A percentile compares a stretch with the other conserved stretches of the same genome.
Conservation (phyloP, 257 asterid genomes). For the Cordia subcordata region DNA sequence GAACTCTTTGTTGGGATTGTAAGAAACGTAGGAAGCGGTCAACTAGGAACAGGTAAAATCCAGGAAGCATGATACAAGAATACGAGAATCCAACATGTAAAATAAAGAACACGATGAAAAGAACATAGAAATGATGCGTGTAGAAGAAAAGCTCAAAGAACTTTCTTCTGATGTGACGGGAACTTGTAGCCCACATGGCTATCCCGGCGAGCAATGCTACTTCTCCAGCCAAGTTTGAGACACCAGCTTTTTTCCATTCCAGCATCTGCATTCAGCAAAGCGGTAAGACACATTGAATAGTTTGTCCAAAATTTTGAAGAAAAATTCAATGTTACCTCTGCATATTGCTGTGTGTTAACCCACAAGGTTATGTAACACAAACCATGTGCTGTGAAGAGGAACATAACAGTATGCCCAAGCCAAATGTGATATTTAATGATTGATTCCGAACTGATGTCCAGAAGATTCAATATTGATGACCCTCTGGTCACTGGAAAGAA, state of each 20-base stretch:
- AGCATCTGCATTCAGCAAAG: slow-evolving; percentile 39
- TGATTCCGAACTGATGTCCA: slow-evolving; percentile 61
- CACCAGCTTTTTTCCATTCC: slow-evolving; percentile 47
- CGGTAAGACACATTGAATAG: slow-evolving; percentile 26
- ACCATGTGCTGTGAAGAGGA: slow-evolving; percentile 48
- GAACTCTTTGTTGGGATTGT: slow-evolving; percentile 38
- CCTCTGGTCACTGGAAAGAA: slow-evolving; percentile 63
- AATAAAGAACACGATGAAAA: slow-evolving; percentile 45
- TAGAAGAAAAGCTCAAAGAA: slow-evolving; percentile 60
- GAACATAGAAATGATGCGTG: slow-evolving; percentile 46
- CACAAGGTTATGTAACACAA: slow-evolving; percentile 50
- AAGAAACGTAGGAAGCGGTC: slow-evolving; percentile 55
- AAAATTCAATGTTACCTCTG: not conserved
- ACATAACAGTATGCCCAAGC: slow-evolving; percentile 45
- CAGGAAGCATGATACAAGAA: slow-evolving; percentile 62
- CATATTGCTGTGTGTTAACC: slow-evolving; percentile 37
- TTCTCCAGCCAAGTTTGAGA: slow-evolving; percentile 53
- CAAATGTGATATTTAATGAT: slow-evolving; percentile 73
- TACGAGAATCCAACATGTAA: slow-evolving; percentile 63
- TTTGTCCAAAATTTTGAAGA: not conserved
- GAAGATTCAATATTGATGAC: slow-evolving; percentile 51
- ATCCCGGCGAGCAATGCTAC: slow-evolving; percentile 42
- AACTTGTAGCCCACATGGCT: slow-evolving; percentile 47
- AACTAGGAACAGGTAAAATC: slow-evolving; percentile 54
- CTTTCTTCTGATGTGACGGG: slow-evolving; percentile 45